Evolutionary conservation across 106 monocot species (phyloP).

Genomic region (Ottelia alismoides): DNA sequence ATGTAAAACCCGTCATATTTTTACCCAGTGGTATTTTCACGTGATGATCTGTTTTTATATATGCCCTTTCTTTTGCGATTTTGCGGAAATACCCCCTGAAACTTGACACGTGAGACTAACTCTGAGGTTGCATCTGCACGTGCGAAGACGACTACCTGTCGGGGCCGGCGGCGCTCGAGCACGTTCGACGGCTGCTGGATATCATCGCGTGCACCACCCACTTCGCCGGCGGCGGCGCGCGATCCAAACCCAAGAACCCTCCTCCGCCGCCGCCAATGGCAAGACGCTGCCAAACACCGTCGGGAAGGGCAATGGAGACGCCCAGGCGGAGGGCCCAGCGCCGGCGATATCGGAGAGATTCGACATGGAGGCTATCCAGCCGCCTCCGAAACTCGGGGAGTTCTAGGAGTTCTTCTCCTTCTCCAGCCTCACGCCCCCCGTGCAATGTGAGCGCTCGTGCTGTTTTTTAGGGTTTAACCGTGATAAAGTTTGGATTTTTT

Average conservation of each 20-base stretch:
- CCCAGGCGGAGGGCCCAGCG: slow-evolving; percentile 8
- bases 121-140: no score
- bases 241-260: background rate
- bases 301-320: background rate
- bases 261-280: background rate
- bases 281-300: background rate
- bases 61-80: no score
- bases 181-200: slow-evolving; percentile 86
- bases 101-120: no score
- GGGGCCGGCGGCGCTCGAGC: slow-evolving; percentile 37
- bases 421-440: slow-evolving; percentile 55
- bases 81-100: no score
- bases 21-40: no score
- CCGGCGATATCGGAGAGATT: slow-evolving; percentile 86
- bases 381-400: slow-evolving; percentile 65
- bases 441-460: slow-evolving; percentile 44
- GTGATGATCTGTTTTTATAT: no score
- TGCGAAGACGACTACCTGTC: slow-evolving; percentile 65
- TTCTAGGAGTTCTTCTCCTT: slow-evolving; percentile 97
- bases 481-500: background rate
- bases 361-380: slow-evolving; percentile 95
- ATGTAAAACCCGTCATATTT: no score
- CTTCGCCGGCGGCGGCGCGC: slow-evolving; percentile 33
- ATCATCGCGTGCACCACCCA: slow-evolving; percentile 66
- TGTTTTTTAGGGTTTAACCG: no score